Percentiles rank a stretch among this genome's conserved stretches.
Conservation (phyloP, 768 basidiomycete genomes). For the Thelephora aurantiotincta region DNA sequence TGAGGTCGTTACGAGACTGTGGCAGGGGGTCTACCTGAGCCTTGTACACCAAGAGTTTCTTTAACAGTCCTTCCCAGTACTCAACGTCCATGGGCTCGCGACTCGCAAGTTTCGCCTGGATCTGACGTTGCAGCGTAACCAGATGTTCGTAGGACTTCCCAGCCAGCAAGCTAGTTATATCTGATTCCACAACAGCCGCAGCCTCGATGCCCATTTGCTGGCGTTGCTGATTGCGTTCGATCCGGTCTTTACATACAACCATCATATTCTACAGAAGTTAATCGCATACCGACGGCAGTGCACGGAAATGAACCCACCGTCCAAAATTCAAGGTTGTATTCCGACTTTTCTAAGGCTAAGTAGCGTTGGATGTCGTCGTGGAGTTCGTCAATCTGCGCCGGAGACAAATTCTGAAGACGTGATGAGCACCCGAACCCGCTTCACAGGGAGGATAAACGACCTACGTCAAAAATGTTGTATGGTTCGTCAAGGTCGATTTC, state of each 20-base stretch:
- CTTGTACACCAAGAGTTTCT: slow-evolving; percentile 92
- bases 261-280: slow-evolving; percentile 68
- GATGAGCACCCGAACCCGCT: slow-evolving; percentile 2
- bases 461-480: slow-evolving; percentile 90
- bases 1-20: neutral
- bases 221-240: slow-evolving; percentile 59
- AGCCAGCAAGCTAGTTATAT: slow-evolving; percentile 66
- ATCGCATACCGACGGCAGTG: neutral
- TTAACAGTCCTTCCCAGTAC: slow-evolving; percentile 91
- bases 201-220: slow-evolving; percentile 54
- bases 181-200: slow-evolving; percentile 70
- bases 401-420: slow-evolving; percentile 54
- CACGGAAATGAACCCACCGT: slow-evolving; percentile 39
- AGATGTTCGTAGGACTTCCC: slow-evolving; percentile 85
- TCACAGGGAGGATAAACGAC: slow-evolving; percentile 16
- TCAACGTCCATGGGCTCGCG: slow-evolving; percentile 94
- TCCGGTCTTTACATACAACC: slow-evolving; percentile 84
- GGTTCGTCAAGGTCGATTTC: slow-evolving; percentile 99
- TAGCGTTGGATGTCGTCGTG: slow-evolving; percentile 93
- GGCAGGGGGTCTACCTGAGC: slow-evolving; percentile 50
- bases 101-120: slow-evolving; percentile 78
- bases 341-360: slow-evolving; percentile 69
- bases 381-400: slow-evolving; percentile 82
- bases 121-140: slow-evolving; percentile 64
- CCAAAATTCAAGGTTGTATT: slow-evolving; percentile 94